Evolutionary conservation across 108 stramenopile genomes (phyloP).

Genomic region (Cyclostephanos tholiformis): DNA sequence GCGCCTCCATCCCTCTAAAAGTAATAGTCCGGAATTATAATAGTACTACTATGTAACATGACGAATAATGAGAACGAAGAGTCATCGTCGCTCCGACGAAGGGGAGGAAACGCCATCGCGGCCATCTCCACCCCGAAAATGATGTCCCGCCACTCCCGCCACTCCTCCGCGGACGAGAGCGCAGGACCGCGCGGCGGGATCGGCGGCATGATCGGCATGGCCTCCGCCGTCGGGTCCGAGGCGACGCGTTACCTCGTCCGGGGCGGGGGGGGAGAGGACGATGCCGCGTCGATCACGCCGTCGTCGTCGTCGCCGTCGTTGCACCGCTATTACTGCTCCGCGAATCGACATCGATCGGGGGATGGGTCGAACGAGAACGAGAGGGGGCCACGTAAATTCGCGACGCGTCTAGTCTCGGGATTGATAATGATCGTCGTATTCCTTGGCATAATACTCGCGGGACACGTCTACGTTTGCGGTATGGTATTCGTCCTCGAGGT

Average conservation of each 20-base stretch:
- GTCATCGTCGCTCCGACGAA: background rate
- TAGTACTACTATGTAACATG: no score
- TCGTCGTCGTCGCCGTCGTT: no score
- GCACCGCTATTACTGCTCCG: no score
- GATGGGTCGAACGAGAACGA: no score
- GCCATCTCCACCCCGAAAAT: no score
- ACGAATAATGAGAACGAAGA: no score
- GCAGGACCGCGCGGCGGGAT: no score
- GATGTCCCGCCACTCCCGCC: background rate
- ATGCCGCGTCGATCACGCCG: no score
- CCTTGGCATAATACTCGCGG: conserved; percentile 57
- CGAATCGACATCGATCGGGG: no score
- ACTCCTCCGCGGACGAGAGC: conserved; percentile 20
- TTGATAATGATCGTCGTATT: conserved; percentile 64
- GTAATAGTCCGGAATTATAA: no score
- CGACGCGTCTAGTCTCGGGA: conserved; percentile 58
- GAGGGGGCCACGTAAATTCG: conserved; percentile 51
- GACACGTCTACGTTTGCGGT: conserved; percentile 83
- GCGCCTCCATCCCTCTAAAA: no score
- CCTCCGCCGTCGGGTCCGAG: conserved; percentile 16
- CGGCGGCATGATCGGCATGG: background rate
- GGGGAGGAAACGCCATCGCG: background rate
- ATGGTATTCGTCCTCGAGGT: conserved; percentile 77
- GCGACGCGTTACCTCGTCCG: background rate
- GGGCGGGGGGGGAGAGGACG: conserved; percentile 21